Base-by-base conservation (phyloP, 2,329 filamentous ascomycete genomes). In the Penicillium sp. region DNA sequence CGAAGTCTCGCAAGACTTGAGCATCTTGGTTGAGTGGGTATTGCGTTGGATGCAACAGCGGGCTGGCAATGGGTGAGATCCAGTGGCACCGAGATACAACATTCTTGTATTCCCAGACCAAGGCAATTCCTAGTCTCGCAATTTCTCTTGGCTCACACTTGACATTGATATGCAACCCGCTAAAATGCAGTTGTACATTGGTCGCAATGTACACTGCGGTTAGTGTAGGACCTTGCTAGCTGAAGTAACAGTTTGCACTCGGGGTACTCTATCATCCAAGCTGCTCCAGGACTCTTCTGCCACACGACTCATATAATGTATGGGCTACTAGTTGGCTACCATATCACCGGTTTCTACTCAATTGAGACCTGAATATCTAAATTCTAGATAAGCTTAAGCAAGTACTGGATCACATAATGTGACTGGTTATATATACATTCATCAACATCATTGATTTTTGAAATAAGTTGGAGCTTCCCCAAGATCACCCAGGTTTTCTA, bases 11-110 rank as follows among this genome's bases (percentile, higher is more conserved):
- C 77, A 79, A 60, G 77, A 79, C 66, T 61, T 79, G 54, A 75
- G 77, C 17, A 67, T 75, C 41, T 56, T 77, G 39, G 75, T 79
- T 27, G 77, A 79, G 69, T 79, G 77, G 75, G 69, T 77, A 57
- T 58, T 76, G 49, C 70, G 66, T 60, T 74, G 70, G 71, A 62
- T 68, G 61, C 68, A 69, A 53, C 71, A 70, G 61, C 70, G 67
- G 35, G 66, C 64, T 43, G 62, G 55, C 58, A 63, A 63, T 54
- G 63, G 62, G 52, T 65, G 60, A 68, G 36, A 41, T n/a, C 12
- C 19, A 29, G 19, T 49, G 51, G 19, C 36, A 49, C 21, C 42
- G 19, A 29, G 27, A 49, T 49, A 35, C 25, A 41, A 9, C 6
- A 27, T 33, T 19, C 21, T n/a, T 39, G 36, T 21, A 27, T 54